Conservation (phyloP, 192 early-diverging fungal species). For the Dispira simplex region DNA sequence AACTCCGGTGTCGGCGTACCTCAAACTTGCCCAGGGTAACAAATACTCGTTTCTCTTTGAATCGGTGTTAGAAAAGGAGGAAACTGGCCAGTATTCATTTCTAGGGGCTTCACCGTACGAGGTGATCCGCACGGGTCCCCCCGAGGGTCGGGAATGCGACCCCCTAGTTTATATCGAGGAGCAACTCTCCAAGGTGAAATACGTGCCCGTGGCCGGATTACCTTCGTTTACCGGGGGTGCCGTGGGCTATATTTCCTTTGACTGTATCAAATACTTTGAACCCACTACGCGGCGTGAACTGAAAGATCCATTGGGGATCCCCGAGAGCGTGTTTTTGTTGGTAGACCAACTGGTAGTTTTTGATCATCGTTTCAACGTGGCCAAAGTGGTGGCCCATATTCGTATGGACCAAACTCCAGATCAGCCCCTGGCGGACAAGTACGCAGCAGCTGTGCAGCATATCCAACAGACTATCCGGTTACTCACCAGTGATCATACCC, state of each 20-base stretch:
- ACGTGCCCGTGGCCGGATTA: slow-evolving; percentile 66
- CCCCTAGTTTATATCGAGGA: slow-evolving; percentile 74
- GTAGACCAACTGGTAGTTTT: slow-evolving; percentile 94
- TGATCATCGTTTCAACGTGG: slow-evolving; percentile 81
- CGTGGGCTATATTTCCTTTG: slow-evolving; percentile 93
- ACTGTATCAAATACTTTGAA: slow-evolving; percentile 97
- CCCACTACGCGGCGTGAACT: slow-evolving; percentile 69
- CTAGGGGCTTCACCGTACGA: slow-evolving; percentile 88
- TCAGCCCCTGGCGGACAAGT: slow-evolving; percentile 36
- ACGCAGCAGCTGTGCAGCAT: slow-evolving; percentile 47
- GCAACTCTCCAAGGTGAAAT: slow-evolving; percentile 61
- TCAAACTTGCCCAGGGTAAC: slow-evolving; percentile 63
- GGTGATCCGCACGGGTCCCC: slow-evolving; percentile 58
- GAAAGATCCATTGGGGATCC: slow-evolving; percentile 73
- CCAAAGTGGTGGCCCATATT: slow-evolving; percentile 87
- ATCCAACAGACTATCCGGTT: slow-evolving; percentile 53
- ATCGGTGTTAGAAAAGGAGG: slow-evolving; percentile 85
- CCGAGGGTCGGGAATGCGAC: slow-evolving; percentile 59
- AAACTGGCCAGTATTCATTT: slow-evolving; percentile 91
- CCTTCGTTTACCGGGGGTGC: slow-evolving; percentile 71
- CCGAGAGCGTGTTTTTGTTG: slow-evolving; percentile 87
- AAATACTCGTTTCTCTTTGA: slow-evolving; percentile 93
- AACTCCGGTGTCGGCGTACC: slow-evolving; percentile 93
- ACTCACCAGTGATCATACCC: slow-evolving; percentile 52
- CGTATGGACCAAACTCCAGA: slow-evolving; percentile 42